These are phyloP conservation scores for Davidsoniella eucalypti DNA, from an alignment of 2,329 filamentous ascomycete genomes.

Conservation along the genomic window DNA sequence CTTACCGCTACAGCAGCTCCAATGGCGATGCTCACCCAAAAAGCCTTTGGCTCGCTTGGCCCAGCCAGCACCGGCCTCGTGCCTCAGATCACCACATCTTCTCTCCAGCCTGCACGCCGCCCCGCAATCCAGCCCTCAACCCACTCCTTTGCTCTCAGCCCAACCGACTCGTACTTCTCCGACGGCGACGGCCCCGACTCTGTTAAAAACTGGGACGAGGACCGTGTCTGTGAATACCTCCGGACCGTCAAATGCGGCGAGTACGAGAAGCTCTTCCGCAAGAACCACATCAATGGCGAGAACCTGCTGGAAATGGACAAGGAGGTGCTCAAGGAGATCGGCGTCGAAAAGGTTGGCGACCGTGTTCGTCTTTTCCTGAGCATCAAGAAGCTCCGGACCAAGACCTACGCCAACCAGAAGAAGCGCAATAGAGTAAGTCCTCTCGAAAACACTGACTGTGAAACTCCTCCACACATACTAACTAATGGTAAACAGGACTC, in stretches of 20 bases:
- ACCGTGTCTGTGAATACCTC: conserved; percentile 80
- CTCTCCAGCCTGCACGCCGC: conserved; percentile 31
- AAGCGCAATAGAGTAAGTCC: conserved; percentile 66
- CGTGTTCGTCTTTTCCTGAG: conserved; percentile 77
- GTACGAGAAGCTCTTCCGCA: conserved; percentile 77
- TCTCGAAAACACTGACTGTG: background rate
- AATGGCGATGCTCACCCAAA: conserved; percentile 69
- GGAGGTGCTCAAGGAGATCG: conserved; percentile 90
- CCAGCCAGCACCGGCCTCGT: conserved; percentile 31
- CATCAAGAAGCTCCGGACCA: conserved; percentile 68
- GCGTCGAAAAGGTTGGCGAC: conserved; percentile 94
- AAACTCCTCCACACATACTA: background rate
- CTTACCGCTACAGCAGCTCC: conserved; percentile 9
- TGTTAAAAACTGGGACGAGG: conserved; percentile 78
- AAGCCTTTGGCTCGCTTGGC: conserved; percentile 49
- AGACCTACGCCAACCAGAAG: conserved; percentile 58
- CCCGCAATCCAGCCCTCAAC: background rate
- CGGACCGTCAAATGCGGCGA: conserved; percentile 82
- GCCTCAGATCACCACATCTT: conserved; percentile 30
- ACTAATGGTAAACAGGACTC: conserved; percentile 46
- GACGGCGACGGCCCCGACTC: conserved; percentile 62
- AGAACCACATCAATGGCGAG: conserved; percentile 94
- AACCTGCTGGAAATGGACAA: conserved; percentile 96
- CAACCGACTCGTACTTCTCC: conserved; percentile 36
- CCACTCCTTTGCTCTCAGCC: conserved; percentile 9